These are phyloP conservation scores for Aspergillus jensenii DNA, from an alignment of 2,329 filamentous ascomycete species.

Conservation along the genomic window DNA sequence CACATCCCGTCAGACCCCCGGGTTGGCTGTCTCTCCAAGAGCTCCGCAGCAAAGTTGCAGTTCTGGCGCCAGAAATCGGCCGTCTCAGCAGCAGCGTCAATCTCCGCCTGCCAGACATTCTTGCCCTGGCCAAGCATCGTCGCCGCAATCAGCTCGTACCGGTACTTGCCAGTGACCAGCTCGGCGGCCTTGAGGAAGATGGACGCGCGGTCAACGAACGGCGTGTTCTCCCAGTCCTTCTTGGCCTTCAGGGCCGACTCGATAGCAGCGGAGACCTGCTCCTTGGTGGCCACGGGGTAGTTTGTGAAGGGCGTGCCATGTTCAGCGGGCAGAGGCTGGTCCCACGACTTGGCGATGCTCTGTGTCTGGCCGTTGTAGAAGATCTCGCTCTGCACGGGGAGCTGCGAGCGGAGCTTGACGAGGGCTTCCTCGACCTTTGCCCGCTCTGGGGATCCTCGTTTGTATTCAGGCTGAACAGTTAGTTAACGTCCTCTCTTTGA, in stretches of 20 bases:
- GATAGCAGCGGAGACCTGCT: slow-evolving; percentile 76
- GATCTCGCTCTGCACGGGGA: slow-evolving; percentile 33
- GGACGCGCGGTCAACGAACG: slow-evolving; percentile 86
- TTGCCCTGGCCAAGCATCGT: slow-evolving; percentile 97
- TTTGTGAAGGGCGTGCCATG: slow-evolving; percentile 65
- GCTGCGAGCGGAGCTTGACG: slow-evolving; percentile 29
- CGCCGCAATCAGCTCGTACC: slow-evolving; percentile 93
- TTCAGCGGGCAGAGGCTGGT: slow-evolving; percentile 31
- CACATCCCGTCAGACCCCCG: slow-evolving; percentile 82
- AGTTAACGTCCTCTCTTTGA: not conserved
- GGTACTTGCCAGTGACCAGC: slow-evolving; percentile 85
- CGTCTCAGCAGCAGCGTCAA: slow-evolving; percentile 91
- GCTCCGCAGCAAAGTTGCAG: slow-evolving; percentile 87
- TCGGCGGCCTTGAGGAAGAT: slow-evolving; percentile 97
- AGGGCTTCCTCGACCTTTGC: slow-evolving; percentile 32
- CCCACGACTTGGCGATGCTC: slow-evolving; percentile 20
- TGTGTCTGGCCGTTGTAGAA: slow-evolving; percentile 31
- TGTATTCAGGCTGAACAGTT: slow-evolving; percentile 23
- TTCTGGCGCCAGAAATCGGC: slow-evolving; percentile 90
- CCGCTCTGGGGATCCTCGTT: slow-evolving; percentile 34
- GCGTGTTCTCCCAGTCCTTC: slow-evolving; percentile 79
- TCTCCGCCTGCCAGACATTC: slow-evolving; percentile 98
- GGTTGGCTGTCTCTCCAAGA: slow-evolving; percentile 82
- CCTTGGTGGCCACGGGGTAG: slow-evolving; percentile 75
- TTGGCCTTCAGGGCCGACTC: slow-evolving; percentile 83